phyloP scores from a whole-genome alignment of 1,284 basidiomycete species.

The Dichomitus squalens region DNA sequence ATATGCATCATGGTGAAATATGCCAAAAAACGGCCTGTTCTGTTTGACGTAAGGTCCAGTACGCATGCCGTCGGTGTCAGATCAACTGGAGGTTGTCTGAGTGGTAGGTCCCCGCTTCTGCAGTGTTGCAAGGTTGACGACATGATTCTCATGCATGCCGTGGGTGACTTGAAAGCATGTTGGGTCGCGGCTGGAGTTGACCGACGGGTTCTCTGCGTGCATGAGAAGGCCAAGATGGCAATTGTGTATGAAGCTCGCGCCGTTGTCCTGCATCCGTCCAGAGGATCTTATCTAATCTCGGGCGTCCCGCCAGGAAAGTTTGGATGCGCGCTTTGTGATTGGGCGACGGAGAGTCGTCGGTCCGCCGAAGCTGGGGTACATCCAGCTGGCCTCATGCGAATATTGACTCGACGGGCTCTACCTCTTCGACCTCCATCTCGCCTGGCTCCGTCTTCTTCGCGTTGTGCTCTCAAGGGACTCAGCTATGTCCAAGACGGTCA shows the following conservation, averaged over 20 bases:
- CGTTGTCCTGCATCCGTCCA: neutral
- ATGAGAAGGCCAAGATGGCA: neutral
- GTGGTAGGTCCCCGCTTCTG: too few relatives aligned
- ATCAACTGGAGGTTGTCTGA: neutral
- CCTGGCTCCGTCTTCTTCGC: conserved; percentile 1
- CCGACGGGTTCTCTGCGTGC: neutral
- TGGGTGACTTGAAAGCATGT: neutral
- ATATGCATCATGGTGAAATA: conserved; percentile 8
- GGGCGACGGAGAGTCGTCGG: conserved; percentile 12
- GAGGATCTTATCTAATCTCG: conserved; percentile 21
- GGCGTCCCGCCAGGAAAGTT: conserved; percentile 12
- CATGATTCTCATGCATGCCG: neutral
- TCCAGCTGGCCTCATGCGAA: neutral
- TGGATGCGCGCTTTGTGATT: conserved; percentile 22
- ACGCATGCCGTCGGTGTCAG: neutral
- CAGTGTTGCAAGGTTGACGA: neutral
- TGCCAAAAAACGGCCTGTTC: neutral
- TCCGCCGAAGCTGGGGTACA: neutral
- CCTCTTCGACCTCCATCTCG: conserved; percentile 4
- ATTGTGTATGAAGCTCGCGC: neutral
- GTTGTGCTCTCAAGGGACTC: neutral
- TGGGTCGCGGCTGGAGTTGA: neutral
- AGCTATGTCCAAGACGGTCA: conserved; percentile 56
- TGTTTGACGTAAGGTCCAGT: neutral
- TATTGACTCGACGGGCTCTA: conserved; percentile 22